Evolutionary conservation across 2,329 filamentous ascomycete genomes (phyloP).

Genomic region (Pseudogymnoascus sp.): DNA sequence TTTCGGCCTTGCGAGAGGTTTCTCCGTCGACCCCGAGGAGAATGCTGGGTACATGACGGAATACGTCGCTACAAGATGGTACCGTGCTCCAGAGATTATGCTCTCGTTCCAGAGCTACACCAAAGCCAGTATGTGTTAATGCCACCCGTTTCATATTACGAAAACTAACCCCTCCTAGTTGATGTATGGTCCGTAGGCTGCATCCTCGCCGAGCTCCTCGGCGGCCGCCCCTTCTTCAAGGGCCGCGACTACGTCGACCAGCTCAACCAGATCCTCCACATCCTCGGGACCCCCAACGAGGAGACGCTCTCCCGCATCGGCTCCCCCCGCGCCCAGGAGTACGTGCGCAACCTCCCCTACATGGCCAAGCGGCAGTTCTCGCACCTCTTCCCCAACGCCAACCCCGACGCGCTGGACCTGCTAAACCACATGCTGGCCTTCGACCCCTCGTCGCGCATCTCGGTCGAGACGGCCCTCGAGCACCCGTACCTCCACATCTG

Average conservation of each 20-base stretch:
- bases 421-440: conserved; percentile 97
- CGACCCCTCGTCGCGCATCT: conserved; percentile 86
- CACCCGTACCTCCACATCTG: conserved; percentile 96
- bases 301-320: conserved; percentile 90
- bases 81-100: conserved; percentile 98
- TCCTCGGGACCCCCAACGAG: conserved; percentile 92
- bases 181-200: conserved; percentile 99
- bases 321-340: conserved; percentile 91
- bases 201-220: conserved; percentile 91
- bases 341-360: conserved; percentile 89
- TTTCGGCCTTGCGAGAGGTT: conserved; percentile 91
- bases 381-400: conserved; percentile 83
- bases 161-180: conserved; percentile 53
- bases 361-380: conserved; percentile 93
- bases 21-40: conserved; percentile 94
- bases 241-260: conserved; percentile 98
- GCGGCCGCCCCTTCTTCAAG: conserved; percentile 97
- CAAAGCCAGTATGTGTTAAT: conserved; percentile 80
- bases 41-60: conserved; percentile 99
- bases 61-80: conserved; percentile 98
- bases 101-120: conserved; percentile 99
- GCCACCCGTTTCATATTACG: conserved; percentile 9
- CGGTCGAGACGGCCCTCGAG: conserved; percentile 89
- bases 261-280: conserved; percentile 97
- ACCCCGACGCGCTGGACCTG: conserved; percentile 89